Base-by-base conservation (phyloP, 306 rosid species). In the Arachis hypogaea region DNA sequence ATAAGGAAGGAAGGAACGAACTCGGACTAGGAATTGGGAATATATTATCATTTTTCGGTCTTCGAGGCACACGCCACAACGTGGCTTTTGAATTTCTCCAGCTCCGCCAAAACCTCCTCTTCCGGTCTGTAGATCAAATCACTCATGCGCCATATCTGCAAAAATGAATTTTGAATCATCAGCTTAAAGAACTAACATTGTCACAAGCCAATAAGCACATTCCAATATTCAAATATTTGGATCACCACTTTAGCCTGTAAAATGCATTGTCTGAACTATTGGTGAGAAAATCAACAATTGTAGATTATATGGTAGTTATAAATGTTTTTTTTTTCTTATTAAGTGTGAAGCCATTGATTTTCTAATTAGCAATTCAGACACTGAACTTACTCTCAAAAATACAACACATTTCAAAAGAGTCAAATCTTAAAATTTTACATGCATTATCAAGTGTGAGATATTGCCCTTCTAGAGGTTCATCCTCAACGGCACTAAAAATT, bases 71-170 rank as follows among this genome's bases (percentile, higher is more conserved):
- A 95, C 2, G 89, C 85, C 50, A 90, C 84, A 44, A 95, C 98
- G 42, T 95, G 99, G 4, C 98, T 75, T 85, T 90, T 95, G 86
- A 95, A 95, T 73, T 92, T 90, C 87, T 95, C 99, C 28, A 95
- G 89, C 91, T 95, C 98, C 6, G 86, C 92, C 78, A 95, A 75
- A 81, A 95, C 99, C 84, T 90, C 99, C 3, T 95, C 97, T 74
- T 95, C 99, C 0, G 99, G 98, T 80, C 99, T 74, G 86, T 95
- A 95, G 59, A 95, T 86, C 84, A 95, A 80, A 68, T 95, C 99
- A 68, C 96, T 95, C 98, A 95, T 90, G 75, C 99, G 97, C 99
- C 99, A 95, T 82, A 95, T 95, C 99, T 95, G 89, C 86, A 83
- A 12, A 43, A 33, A 79, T 45, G 54, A 66, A 45, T 75, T 59